Conservation (phyloP, 139 green algal genomes). For the Volvox reticuliferus region DNA sequence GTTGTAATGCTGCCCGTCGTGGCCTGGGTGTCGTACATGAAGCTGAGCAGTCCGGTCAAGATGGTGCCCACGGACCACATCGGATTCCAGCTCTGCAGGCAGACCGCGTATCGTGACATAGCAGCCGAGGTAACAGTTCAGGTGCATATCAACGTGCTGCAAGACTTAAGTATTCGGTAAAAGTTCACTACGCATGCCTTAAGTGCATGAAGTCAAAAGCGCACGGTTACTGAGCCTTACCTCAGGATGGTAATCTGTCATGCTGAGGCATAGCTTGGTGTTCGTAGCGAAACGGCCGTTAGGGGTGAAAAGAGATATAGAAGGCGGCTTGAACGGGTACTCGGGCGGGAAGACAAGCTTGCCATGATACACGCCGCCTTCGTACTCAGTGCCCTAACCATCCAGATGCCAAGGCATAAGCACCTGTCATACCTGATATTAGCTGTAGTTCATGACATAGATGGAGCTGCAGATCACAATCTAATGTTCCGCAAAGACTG, state of each 20-base stretch:
- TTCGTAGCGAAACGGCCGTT: slow-evolving; percentile 85
- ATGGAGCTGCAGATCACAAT: too few species aligned
- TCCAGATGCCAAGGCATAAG: too few species aligned
- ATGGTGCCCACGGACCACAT: slow-evolving; percentile 80
- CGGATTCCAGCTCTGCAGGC: slow-evolving; percentile 80
- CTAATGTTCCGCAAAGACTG: too few species aligned
- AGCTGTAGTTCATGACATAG: too few species aligned
- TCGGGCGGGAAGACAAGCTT: slow-evolving; percentile 79
- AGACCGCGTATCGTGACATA: neutral
- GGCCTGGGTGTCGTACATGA: slow-evolving; percentile 80
- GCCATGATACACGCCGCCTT: slow-evolving; percentile 89
- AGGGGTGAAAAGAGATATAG: slow-evolving; percentile 86
- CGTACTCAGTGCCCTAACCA: slow-evolving; percentile 68
- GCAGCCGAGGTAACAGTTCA: neutral
- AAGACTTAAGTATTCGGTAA: neutral
- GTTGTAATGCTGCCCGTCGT: slow-evolving; percentile 73
- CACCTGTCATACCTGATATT: too few species aligned
- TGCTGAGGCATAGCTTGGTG: slow-evolving; percentile 89
- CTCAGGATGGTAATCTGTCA: slow-evolving; percentile 86
- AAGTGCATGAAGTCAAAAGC: neutral
- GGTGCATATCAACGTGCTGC: neutral
- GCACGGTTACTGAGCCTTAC: neutral
- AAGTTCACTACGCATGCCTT: neutral
- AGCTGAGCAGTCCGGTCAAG: slow-evolving; percentile 81
- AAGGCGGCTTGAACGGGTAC: slow-evolving; percentile 86